Evolutionary conservation across 257 asterid species (phyloP).

Genomic region (Solanum chmielewskii): DNA sequence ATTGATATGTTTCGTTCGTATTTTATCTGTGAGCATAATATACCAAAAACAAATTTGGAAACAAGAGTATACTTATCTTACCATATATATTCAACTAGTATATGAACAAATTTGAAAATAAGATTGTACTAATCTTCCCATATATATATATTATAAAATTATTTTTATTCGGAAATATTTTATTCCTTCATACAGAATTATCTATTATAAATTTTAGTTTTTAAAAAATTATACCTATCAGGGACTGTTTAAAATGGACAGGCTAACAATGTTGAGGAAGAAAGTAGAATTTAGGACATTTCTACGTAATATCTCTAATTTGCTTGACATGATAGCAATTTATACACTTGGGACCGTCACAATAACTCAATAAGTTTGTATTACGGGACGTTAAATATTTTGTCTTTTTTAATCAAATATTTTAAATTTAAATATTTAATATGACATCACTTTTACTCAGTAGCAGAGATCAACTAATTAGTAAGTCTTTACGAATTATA

Average conservation of each 20-base stretch:
- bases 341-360: not conserved
- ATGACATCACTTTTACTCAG: not conserved
- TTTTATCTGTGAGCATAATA: fast-evolving
- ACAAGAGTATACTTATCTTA: not conserved
- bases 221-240: not conserved
- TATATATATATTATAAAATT: not conserved
- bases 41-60: too few species aligned
- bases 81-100: not conserved
- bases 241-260: not conserved
- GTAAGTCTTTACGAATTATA: too few species aligned
- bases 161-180: not conserved
- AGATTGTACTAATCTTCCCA: not conserved
- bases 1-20: too few species aligned
- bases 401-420: fast-evolving
- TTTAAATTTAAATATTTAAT: fast-evolving
- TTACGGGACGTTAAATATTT: not conserved
- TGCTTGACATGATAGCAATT: not conserved
- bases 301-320: not conserved
- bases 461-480: fast-evolving
- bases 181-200: too few species aligned
- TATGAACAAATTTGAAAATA: not conserved
- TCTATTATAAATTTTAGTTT: too few species aligned
- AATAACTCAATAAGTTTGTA: not conserved
- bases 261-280: not conserved
- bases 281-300: not conserved